phyloP scores from a whole-genome alignment of 2,329 filamentous ascomycete genomes.

The Colletotrichum zoysiae region DNA sequence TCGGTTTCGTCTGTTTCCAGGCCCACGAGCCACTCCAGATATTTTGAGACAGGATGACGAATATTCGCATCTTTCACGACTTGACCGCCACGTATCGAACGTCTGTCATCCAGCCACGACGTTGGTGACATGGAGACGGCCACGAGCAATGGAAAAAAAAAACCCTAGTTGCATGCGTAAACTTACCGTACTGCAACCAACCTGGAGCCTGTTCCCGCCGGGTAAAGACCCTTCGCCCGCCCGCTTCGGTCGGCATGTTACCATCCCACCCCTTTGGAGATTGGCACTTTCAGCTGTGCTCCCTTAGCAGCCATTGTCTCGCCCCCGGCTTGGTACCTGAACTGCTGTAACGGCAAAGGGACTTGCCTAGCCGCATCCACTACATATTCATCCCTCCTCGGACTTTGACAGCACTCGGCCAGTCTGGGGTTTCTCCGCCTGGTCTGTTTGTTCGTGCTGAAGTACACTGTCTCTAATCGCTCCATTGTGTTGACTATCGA shows the following conservation, averaged over 20 bases:
- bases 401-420: neutral
- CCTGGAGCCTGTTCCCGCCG: neutral
- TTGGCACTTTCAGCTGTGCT: constrained; percentile 10
- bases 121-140: no score
- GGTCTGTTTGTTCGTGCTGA: neutral
- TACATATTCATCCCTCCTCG: neutral
- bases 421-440: constrained; percentile 2
- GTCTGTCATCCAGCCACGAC: no score
- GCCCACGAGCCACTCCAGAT: no score
- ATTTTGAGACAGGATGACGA: no score
- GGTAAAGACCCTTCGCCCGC: neutral
- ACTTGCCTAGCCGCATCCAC: constrained; percentile 3
- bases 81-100: no score
- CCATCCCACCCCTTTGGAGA: neutral
- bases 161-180: no score
- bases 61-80: no score
- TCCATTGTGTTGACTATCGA: neutral
- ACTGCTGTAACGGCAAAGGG: constrained; percentile 15
- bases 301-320: constrained; percentile 6
- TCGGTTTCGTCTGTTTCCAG: no score
- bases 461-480: neutral
- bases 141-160: no score
- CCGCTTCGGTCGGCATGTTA: neutral
- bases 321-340: constrained; percentile 7
- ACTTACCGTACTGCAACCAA: neutral